Percentiles rank a stretch among this genome's conserved stretches.
These are phyloP conservation scores for Sarocladium oryzae DNA, from an alignment of 2,329 filamentous ascomycete genomes.

Conservation along the genomic window DNA sequence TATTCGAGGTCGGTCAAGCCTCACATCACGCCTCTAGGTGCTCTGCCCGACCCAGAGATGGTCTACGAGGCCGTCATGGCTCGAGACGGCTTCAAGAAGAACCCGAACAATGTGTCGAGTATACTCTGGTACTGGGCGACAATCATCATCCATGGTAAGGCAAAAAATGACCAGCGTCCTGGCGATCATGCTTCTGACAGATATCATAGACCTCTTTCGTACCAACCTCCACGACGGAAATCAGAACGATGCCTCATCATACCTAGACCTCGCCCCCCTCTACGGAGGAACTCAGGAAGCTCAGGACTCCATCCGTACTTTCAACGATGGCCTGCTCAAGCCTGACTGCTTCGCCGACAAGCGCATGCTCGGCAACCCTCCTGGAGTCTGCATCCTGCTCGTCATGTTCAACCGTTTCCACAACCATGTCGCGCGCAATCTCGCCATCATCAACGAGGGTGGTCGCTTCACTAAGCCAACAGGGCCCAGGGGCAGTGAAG, in stretches of 20 bases:
- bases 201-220: slow-evolving; percentile 55
- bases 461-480: slow-evolving; percentile 66
- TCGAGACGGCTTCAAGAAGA: slow-evolving; percentile 41
- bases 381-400: slow-evolving; percentile 63
- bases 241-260: slow-evolving; percentile 62
- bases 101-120: slow-evolving; percentile 67
- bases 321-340: slow-evolving; percentile 65
- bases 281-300: slow-evolving; percentile 64
- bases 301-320: slow-evolving; percentile 61
- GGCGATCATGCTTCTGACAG: neutral
- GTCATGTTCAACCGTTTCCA: slow-evolving; percentile 83
- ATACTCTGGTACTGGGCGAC: slow-evolving; percentile 68
- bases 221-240: slow-evolving; percentile 56
- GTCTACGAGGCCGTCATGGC: slow-evolving; percentile 59
- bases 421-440: slow-evolving; percentile 73
- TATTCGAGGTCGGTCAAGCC: slow-evolving; percentile 62
- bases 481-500: slow-evolving; percentile 40
- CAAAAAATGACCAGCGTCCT: neutral
- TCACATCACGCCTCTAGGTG: slow-evolving; percentile 51
- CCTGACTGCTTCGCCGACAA: slow-evolving; percentile 66
- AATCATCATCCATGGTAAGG: slow-evolving; percentile 62
- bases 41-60: slow-evolving; percentile 58
- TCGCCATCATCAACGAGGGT: slow-evolving; percentile 81
- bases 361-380: slow-evolving; percentile 63
- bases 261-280: slow-evolving; percentile 64